These are phyloP conservation scores for Jamesozyma gamospora DNA, from an alignment of 805 yeast species.

Conservation along the genomic window DNA sequence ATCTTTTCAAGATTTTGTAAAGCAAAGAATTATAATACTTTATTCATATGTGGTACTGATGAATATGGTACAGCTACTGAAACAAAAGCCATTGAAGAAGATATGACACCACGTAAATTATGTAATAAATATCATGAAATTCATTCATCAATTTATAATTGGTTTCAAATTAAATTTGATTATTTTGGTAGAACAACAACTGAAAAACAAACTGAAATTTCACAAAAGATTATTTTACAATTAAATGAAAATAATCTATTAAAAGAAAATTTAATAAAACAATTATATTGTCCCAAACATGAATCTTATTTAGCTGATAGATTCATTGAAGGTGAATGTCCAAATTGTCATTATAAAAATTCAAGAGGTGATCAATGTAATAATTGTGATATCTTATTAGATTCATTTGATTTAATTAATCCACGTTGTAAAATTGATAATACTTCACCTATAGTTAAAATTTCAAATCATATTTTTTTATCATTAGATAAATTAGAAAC, in stretches of 20 bases:
- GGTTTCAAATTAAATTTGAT: slow-evolving; percentile 94
- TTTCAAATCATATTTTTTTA: slow-evolving; percentile 77
- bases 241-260: slow-evolving; percentile 62
- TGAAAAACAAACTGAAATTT: slow-evolving; percentile 78
- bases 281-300: slow-evolving; percentile 82
- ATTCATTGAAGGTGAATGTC: slow-evolving; percentile 94
- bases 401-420: slow-evolving; percentile 83
- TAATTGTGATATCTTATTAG: slow-evolving; percentile 77
- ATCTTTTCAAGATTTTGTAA: slow-evolving; percentile 83
- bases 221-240: slow-evolving; percentile 81
- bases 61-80: slow-evolving; percentile 99
- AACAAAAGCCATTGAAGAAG: slow-evolving; percentile 92
- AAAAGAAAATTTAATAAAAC: slow-evolving; percentile 80
- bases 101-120: slow-evolving; percentile 73
- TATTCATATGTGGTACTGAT: slow-evolving; percentile 91
- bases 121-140: slow-evolving; percentile 83
- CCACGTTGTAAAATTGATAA: slow-evolving; percentile 92
- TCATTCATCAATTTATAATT: slow-evolving; percentile 82
- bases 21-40: slow-evolving; percentile 75
- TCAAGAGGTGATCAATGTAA: slow-evolving; percentile 99
- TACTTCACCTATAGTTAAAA: slow-evolving; percentile 64
- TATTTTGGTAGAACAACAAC: slow-evolving; percentile 95
- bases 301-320: slow-evolving; percentile 88
- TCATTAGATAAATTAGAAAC: slow-evolving; percentile 77
- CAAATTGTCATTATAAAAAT: slow-evolving; percentile 85